These are phyloP conservation scores for Arabidopsis suecica DNA, from an alignment of 345 rosid species.

Conservation along the genomic window DNA sequence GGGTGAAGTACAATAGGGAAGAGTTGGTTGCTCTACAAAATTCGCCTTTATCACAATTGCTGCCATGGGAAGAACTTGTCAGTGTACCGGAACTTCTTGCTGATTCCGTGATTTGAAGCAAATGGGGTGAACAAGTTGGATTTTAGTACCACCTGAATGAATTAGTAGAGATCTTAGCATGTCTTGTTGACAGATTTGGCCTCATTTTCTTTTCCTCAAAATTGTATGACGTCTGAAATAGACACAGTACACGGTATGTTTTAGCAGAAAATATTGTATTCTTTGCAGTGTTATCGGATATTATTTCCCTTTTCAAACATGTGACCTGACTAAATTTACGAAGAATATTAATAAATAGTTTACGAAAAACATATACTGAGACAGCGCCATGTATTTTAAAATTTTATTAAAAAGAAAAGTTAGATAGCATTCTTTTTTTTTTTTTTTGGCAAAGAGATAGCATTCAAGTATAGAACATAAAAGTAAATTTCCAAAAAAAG, in stretches of 20 bases:
- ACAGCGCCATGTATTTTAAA: background rate
- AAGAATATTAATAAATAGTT: background rate
- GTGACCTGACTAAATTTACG: background rate
- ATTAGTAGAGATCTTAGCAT: background rate
- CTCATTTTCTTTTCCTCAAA: constrained; percentile 5
- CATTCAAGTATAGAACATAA: background rate
- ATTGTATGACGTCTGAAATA: background rate
- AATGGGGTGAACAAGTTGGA: background rate
- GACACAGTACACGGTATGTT: background rate
- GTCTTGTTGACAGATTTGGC: background rate
- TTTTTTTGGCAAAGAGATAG: background rate
- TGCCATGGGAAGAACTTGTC: constrained; percentile 30
- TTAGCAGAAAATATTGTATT: background rate
- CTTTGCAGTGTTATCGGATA: background rate
- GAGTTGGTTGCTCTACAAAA: constrained; percentile 61
- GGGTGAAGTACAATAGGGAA: constrained; percentile 72
- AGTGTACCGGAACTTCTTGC: constrained; percentile 37
- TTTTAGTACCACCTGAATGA: background rate
- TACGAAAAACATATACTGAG: background rate
- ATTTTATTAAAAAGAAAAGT: background rate
- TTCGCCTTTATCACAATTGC: constrained; percentile 48
- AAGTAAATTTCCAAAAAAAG: background rate
- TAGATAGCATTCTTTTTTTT: background rate
- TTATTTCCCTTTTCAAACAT: background rate
- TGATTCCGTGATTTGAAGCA: constrained; percentile 16